Conservation (phyloP, 1,284 basidiomycete genomes). For the Rhodotorula sp. region DNA sequence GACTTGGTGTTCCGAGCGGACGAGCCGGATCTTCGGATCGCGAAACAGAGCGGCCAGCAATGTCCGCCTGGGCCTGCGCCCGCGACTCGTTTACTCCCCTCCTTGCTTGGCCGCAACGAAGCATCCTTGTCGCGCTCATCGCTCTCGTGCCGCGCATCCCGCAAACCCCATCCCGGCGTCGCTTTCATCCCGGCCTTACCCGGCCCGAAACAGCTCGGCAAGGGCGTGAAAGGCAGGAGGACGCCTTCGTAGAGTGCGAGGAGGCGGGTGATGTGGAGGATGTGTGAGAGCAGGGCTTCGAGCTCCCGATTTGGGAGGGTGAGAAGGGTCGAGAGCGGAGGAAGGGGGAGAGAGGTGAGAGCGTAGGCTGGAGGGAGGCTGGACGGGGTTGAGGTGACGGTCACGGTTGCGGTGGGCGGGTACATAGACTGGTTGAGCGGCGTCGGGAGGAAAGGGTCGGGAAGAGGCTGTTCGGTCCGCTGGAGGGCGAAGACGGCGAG, state of each 20-base stretch:
- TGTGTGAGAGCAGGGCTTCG: constrained; percentile 25
- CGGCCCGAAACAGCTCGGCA: constrained; percentile 16
- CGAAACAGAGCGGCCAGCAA: constrained; percentile 9
- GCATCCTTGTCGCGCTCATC: too few species aligned
- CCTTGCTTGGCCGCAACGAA: too few species aligned
- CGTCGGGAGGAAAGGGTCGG: constrained; percentile 12
- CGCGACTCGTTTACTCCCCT: too few species aligned
- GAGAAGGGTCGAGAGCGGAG: constrained; percentile 13
- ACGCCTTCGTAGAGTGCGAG: constrained; percentile 30
- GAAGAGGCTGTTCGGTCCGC: constrained; percentile 2
- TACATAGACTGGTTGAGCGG: constrained; percentile 1
- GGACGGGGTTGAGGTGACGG: neutral
- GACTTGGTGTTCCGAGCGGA: neutral
- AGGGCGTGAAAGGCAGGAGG: constrained; percentile 21
- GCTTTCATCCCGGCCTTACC: constrained; percentile 26
- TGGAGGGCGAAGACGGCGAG: constrained; percentile 24
- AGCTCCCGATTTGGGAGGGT: neutral
- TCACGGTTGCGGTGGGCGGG: neutral
- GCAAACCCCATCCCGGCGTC: constrained; percentile 2
- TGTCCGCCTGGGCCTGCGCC: neutral
- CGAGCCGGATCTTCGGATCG: neutral
- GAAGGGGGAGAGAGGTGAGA: constrained; percentile 25
- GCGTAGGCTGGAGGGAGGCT: constrained; percentile 18
- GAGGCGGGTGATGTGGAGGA: constrained; percentile 23
- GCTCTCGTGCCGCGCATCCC: constrained; percentile 16